A percentile compares a stretch with the other conserved stretches of the same genome.
These are phyloP conservation scores for Dendryphion nanum DNA, from an alignment of 2,329 filamentous ascomycete species.

Conservation along the genomic window DNA sequence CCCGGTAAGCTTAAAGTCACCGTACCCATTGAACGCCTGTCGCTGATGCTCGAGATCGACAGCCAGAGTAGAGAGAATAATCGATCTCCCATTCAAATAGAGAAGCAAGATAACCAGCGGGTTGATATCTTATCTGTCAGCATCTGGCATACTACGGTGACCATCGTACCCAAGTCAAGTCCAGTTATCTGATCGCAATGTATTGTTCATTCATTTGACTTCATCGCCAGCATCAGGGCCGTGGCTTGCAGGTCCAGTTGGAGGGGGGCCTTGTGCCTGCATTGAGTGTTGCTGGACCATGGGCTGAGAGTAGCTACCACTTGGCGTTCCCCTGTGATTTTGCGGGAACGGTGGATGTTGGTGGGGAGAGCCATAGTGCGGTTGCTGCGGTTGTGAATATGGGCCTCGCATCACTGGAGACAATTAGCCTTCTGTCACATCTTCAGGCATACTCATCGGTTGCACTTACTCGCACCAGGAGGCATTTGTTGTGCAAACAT, in stretches of 20 bases:
- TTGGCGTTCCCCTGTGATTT: constrained; percentile 41
- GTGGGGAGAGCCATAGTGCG: constrained; percentile 40
- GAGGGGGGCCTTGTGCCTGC: constrained; percentile 32
- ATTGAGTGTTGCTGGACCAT: constrained; percentile 43
- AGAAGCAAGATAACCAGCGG: constrained; percentile 26
- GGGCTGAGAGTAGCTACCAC: constrained; percentile 41
- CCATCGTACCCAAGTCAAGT: too few relatives aligned
- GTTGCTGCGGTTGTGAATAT: constrained; percentile 40
- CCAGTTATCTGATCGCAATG: too few relatives aligned
- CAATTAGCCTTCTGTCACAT: too few relatives aligned
- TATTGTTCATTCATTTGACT: constrained; percentile 36
- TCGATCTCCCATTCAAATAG: constrained; percentile 31
- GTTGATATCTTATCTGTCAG: too few relatives aligned
- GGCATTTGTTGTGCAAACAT: constrained; percentile 66
- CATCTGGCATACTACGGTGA: too few relatives aligned
- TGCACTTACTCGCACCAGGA: constrained; percentile 71
- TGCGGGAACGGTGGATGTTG: constrained; percentile 42
- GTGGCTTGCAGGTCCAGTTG: constrained; percentile 34
- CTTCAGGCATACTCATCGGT: too few relatives aligned
- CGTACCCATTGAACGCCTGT: constrained; percentile 29
- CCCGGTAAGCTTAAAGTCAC: too few relatives aligned
- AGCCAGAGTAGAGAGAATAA: constrained; percentile 16
- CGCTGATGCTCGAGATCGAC: constrained; percentile 35
- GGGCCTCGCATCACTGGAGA: constrained; percentile 40
- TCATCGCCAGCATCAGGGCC: constrained; percentile 34